These are phyloP conservation scores for Periconia sp. DNA, from an alignment of 2,329 filamentous ascomycete species.

Conservation along the genomic window DNA sequence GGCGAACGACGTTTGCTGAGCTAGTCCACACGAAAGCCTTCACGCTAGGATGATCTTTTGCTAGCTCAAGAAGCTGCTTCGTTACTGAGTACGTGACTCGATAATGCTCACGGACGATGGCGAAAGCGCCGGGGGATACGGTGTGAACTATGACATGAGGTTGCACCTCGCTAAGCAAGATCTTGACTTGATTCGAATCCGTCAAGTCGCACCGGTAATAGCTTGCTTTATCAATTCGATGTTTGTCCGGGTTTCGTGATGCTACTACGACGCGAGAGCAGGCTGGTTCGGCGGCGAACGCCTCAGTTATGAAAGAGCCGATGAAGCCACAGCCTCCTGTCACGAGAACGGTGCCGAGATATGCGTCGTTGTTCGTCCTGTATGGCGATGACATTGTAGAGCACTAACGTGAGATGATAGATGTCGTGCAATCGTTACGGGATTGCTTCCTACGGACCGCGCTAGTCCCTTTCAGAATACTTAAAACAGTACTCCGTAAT, in stretches of 20 bases:
- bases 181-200: background rate
- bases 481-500: no score
- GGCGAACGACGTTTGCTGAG: constrained; percentile 1
- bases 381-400: no score
- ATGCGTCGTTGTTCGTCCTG: background rate
- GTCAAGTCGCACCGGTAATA: constrained; percentile 5
- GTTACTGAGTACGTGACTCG: constrained; percentile 3
- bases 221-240: background rate
- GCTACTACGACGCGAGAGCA: constrained; percentile 4
- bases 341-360: constrained; percentile 11
- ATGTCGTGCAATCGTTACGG: no score
- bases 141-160: constrained; percentile 7
- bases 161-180: background rate
- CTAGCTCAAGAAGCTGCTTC: constrained; percentile 5
- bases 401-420: no score
- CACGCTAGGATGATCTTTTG: constrained; percentile 3
- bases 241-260: constrained; percentile 4
- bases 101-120: background rate
- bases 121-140: constrained; percentile 2
- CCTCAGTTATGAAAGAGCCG: constrained; percentile 8
- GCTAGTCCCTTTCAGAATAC: no score
- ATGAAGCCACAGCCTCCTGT: constrained; percentile 11
- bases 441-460: no score
- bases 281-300: constrained; percentile 5
- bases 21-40: constrained; percentile 8